Percentiles rank a stretch among this genome's conserved stretches.
These are phyloP conservation scores for Claviceps arundinis DNA, from an alignment of 2,329 filamentous ascomycete genomes.

Conservation along the genomic window DNA sequence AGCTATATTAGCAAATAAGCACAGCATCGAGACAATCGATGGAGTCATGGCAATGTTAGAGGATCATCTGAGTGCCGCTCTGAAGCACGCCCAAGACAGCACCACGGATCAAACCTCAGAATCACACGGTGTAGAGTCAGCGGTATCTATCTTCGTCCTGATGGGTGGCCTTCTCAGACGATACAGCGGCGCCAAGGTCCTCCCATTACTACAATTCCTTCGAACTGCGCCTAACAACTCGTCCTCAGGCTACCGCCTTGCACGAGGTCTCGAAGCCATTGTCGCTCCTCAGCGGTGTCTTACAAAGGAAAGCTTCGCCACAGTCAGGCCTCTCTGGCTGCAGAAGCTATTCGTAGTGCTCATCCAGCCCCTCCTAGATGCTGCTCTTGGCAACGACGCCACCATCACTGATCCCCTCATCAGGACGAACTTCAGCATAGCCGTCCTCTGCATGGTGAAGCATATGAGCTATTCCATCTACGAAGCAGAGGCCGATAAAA, in stretches of 20 bases:
- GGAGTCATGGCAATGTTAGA: conserved; percentile 16
- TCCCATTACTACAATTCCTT: conserved; percentile 21
- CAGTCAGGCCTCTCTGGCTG: conserved; percentile 31
- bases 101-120: neutral
- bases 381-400: conserved; percentile 22
- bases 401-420: conserved; percentile 14
- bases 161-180: conserved; percentile 25
- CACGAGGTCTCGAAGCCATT: conserved; percentile 28
- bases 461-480: conserved; percentile 38
- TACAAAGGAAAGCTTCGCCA: conserved; percentile 27
- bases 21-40: conserved; percentile 21
- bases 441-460: conserved; percentile 33
- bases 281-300: conserved; percentile 27
- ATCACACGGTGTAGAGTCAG: neutral
- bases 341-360: conserved; percentile 37
- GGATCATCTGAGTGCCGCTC: conserved; percentile 10
- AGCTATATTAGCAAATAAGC: conserved; percentile 31
- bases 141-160: conserved; percentile 21
- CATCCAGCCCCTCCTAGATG: conserved; percentile 29
- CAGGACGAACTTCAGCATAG: conserved; percentile 31
- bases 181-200: conserved; percentile 22
- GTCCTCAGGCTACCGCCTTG: conserved; percentile 25
- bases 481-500: conserved; percentile 32
- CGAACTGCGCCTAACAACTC: conserved; percentile 20
- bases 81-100: conserved; percentile 6